Evolutionary conservation across 306 rosid species (phyloP).

Genomic region (Begonia fuchsioides): DNA sequence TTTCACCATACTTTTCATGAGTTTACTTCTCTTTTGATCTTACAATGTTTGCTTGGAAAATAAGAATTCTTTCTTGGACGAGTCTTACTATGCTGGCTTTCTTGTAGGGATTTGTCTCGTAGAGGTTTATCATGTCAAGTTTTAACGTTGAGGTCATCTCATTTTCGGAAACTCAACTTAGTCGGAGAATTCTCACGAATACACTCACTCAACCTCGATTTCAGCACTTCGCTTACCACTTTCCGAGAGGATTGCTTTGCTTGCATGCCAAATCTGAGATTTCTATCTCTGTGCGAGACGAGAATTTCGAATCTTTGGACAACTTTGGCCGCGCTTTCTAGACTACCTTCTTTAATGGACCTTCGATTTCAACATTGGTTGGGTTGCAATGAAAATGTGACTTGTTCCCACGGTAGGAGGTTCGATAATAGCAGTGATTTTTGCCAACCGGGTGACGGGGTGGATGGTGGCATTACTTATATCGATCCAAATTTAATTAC

Average conservation of each 20-base stretch:
- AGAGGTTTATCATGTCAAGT: slow-evolving; percentile 72
- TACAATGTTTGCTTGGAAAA: too few relatives aligned
- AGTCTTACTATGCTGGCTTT: too few relatives aligned
- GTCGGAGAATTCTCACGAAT: slow-evolving; percentile 47
- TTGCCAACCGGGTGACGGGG: slow-evolving; percentile 20
- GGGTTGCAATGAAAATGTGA: slow-evolving; percentile 37
- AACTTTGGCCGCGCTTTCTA: slow-evolving; percentile 59
- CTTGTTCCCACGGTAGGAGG: slow-evolving; percentile 30
- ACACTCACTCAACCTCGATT: slow-evolving; percentile 68
- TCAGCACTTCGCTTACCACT: slow-evolving; percentile 46
- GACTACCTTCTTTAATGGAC: slow-evolving; percentile 62
- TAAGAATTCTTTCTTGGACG: too few relatives aligned
- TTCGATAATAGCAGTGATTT: slow-evolving; percentile 22
- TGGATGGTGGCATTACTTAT: slow-evolving; percentile 21
- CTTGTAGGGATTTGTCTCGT: slow-evolving; percentile 45
- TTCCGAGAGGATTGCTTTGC: slow-evolving; percentile 58
- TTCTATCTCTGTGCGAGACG: slow-evolving; percentile 69
- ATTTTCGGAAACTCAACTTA: slow-evolving; percentile 60
- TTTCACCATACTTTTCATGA: too few relatives aligned
- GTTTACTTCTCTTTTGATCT: too few relatives aligned
- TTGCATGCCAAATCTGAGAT: slow-evolving; percentile 69
- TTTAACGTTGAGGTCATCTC: slow-evolving; percentile 43
- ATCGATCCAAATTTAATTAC: slow-evolving; percentile 16
- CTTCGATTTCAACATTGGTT: slow-evolving; percentile 66
- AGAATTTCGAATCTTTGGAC: slow-evolving; percentile 79